Conservation (phyloP, 139 green algal species). For the Diplosphaera chodatii region DNA sequence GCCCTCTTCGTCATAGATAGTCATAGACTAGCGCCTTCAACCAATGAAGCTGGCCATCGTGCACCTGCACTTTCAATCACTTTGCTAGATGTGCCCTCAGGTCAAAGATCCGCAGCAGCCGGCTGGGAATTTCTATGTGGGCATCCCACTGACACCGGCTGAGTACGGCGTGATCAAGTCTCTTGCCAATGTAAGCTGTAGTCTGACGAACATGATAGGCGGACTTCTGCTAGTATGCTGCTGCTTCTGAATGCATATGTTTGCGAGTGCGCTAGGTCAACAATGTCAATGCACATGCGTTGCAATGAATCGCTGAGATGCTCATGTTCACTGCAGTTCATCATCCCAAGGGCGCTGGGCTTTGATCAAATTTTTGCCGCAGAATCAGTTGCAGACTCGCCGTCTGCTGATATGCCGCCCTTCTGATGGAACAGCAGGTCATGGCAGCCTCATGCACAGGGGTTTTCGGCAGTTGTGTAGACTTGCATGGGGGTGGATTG, state of each 20-base stretch:
- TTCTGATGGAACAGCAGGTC: too few species aligned
- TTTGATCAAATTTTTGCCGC: background rate
- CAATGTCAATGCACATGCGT: background rate
- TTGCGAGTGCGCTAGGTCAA: too few species aligned
- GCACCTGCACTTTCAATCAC: too few species aligned
- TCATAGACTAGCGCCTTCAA: too few species aligned
- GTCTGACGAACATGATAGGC: background rate
- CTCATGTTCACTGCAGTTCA: background rate
- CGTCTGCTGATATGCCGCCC: background rate
- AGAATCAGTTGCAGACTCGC: background rate
- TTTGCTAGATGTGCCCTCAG: background rate
- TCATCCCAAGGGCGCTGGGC: background rate
- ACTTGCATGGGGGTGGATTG: too few species aligned
- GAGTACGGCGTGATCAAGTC: background rate
- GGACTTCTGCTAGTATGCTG: too few species aligned
- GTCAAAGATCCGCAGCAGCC: background rate
- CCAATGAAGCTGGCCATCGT: too few species aligned
- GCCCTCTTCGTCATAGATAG: too few species aligned
- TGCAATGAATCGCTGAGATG: too few species aligned
- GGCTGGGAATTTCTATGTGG: background rate
- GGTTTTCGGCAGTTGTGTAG: too few species aligned
- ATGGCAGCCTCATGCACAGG: too few species aligned
- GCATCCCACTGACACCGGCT: background rate
- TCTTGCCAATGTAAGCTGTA: background rate
- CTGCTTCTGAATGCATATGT: too few species aligned